Evolutionary conservation across 2,329 filamentous ascomycete genomes (phyloP), one percentile per base, ranked within the genome.

Genomic region (Furcasterigmium sp.): DNA sequence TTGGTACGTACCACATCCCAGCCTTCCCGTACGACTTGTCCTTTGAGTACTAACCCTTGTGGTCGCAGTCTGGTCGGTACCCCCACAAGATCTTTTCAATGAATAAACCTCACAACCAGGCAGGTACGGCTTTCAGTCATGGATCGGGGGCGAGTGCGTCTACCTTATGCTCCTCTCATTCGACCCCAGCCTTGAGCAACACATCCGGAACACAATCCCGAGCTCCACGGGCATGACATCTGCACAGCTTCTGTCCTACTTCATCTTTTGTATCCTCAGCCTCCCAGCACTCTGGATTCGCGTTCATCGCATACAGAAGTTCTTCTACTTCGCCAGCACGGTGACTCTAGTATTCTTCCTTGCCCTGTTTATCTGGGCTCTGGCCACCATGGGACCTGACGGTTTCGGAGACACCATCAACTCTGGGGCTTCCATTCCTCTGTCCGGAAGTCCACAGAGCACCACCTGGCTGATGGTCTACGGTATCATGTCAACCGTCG

Each of bases 111-210:
- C 7, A 26, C 23, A 11, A 26, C 23, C 7, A 8, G 2, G 39
- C 21, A 63, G 63, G 64, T 67, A 68, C 42, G 67, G 61, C 13
- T 69, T 72, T 44, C 67, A 70, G 42, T 62, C 67, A 5, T 73
- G 67, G 64, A 64, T 71, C 34, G 70, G 70, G 9, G 69, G 69
- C 3, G 59, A 69, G 51, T 72, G 68, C 39, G 48, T 70, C 42
- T 69, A 72, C 40, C 58, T 72, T 34, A 68, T 68, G 40, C 57
- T 74, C 5, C 62, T 67, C 10, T 68, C 70, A 2, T 67, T 69
- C 53, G 67, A 68, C 50, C 69, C 69, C 11, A 57, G 58, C 7
- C 57, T 71, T 26, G 68, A 71, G 42, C 37, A 59, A 1, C 65
- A 65, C 46, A 62, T 73, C 36, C 63, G 58, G 11, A 71, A 71